Evolutionary conservation across 2,329 filamentous ascomycete genomes (phyloP).

Genomic region (Gaeumannomyces tritici): DNA sequence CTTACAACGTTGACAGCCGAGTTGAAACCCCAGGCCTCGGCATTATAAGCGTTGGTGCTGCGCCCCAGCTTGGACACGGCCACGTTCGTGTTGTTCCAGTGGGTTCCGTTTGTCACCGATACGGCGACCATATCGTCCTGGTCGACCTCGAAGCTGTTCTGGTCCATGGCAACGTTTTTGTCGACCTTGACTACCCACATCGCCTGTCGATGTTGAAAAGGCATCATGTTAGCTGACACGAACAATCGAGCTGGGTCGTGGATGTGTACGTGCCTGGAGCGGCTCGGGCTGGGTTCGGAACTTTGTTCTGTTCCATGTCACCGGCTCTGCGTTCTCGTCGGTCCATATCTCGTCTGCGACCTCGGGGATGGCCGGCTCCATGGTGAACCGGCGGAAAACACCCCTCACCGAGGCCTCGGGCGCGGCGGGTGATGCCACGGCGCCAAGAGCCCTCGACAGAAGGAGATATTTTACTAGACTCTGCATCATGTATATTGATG

Average conservation of each 20-base stretch:
- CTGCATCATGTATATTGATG: background rate
- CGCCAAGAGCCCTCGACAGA: background rate
- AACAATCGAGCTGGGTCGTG: background rate
- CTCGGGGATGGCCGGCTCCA: background rate
- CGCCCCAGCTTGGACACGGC: background rate
- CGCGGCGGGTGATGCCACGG: too few species aligned
- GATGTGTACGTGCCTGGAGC: background rate
- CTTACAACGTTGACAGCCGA: constrained; percentile 1
- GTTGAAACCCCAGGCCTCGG: constrained; percentile 2
- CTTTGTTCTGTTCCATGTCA: background rate
- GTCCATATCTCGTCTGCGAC: background rate
- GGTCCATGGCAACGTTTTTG: background rate
- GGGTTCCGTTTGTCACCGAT: background rate
- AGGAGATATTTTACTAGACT: background rate
- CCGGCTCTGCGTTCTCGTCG: background rate
- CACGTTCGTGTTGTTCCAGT: background rate
- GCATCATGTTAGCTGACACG: background rate
- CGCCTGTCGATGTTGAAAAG: background rate
- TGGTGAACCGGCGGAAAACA: background rate
- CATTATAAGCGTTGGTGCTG: background rate
- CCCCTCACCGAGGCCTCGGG: background rate
- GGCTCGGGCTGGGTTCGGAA: background rate
- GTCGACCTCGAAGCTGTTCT: background rate
- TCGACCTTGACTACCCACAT: background rate
- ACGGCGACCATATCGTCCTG: background rate